Percentiles rank a stretch among this genome's conserved stretches.
Conservation (phyloP, 768 basidiomycete genomes). For the Trametes coccinea region DNA sequence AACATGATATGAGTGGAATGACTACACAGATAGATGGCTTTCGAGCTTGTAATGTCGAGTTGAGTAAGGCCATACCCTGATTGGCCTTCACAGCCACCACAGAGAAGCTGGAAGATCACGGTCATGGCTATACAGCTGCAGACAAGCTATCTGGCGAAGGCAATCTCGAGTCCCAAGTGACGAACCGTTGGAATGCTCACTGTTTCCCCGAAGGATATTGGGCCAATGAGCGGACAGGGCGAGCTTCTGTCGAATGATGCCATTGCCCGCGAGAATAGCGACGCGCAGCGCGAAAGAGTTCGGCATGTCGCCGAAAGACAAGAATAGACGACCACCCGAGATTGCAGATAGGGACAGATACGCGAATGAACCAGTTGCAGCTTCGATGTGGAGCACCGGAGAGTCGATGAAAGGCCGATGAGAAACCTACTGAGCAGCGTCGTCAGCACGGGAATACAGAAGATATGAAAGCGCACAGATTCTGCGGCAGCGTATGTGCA, state of each 20-base stretch:
- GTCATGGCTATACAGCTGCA: not conserved
- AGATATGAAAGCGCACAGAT: not conserved
- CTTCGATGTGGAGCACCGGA: not conserved
- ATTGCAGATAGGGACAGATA: no score
- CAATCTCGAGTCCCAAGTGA: not conserved
- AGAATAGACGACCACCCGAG: slow-evolving; percentile 8
- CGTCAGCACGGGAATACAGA: no score
- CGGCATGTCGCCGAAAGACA: not conserved
- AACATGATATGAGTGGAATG: no score
- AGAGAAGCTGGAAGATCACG: not conserved
- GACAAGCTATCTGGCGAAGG: not conserved
- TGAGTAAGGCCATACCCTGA: no score
- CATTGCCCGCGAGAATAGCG: not conserved
- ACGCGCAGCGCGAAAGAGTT: not conserved
- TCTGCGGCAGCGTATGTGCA: not conserved
- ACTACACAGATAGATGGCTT: no score
- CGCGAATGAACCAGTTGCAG: not conserved
- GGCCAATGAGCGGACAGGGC: not conserved
- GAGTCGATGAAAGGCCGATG: not conserved
- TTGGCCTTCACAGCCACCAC: not conserved
- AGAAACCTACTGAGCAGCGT: not conserved
- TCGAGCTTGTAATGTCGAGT: no score
- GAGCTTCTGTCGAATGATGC: slow-evolving; percentile 12
- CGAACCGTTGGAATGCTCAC: not conserved
- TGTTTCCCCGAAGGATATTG: not conserved